Base-by-base conservation (phyloP, 2,329 filamentous ascomycete genomes). In the Clarireedia paspali region DNA sequence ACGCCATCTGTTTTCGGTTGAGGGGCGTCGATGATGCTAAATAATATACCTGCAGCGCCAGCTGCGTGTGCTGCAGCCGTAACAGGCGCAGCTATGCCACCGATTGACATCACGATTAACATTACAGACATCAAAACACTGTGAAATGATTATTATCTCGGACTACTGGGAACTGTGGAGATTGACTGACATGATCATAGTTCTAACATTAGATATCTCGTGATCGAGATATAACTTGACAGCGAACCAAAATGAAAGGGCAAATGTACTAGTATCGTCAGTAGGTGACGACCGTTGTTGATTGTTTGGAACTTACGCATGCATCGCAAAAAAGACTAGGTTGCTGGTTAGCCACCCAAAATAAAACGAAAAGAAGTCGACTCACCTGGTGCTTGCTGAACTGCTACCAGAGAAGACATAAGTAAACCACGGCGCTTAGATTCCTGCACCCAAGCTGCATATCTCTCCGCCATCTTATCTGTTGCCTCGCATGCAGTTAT, bases 191-290 rank as follows among this genome's bases (percentile, higher is more conserved):
- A 83, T 74, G 30, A 84, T 72, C 45, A 86, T 75, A 12, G 75
- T 78, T 45, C 78, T 75, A 7, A 83, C 72, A 56, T 72, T 73
- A 15, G 70, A 59, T 42, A 84, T 67, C 15, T 53, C 34, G 4
- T 44, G 47, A 9, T 79, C 72, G 2, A 74, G 59, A 50, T 70
- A 76, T 0, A 77, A 73, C 61, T 76, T 79, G 47, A 77, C 76
- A 2, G 83, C 83, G 60, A 79, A 85, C 81, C 81, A 86, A 59
- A 87, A 87, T 4, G 77, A 72, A 27, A 85, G 72, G 0, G 75
- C 77, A 58, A 84, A 84, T 0, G 76, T 73, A 2, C 70, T 76
- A 45, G 67, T 23, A 83, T 66, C 54, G 30, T 2, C 6, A 26
- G 47, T 7, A 27, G 36, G 12, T 36, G 15, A 17, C 17, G 12